A percentile compares a stretch with the other conserved stretches of the same genome.
phyloP scores from a whole-genome alignment of 805 yeast genomes.

The Yamadazyma phyllophila region DNA sequence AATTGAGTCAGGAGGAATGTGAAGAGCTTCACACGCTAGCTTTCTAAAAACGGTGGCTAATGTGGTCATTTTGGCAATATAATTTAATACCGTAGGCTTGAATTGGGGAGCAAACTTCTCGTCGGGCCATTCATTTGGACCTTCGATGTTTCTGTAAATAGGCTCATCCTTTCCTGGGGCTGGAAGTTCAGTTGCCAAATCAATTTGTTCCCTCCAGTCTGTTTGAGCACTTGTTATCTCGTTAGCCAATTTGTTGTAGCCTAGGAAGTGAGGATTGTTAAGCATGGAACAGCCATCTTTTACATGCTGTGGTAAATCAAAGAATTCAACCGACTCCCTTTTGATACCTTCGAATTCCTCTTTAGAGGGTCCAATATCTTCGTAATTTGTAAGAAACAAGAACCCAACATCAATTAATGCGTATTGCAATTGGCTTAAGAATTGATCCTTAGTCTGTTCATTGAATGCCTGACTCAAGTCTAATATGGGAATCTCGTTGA shows the following conservation, averaged over 20 bases:
- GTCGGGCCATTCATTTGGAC: conserved; percentile 58
- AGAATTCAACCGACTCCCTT: conserved; percentile 40
- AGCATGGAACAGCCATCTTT: conserved; percentile 51
- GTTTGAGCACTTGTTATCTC: conserved; percentile 53
- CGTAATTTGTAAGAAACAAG: conserved; percentile 43
- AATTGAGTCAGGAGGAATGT: conserved; percentile 43
- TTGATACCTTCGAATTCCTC: conserved; percentile 36
- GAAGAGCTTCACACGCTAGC: conserved; percentile 57
- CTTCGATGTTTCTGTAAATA: conserved; percentile 49
- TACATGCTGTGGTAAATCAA: conserved; percentile 45
- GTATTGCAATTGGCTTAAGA: conserved; percentile 38
- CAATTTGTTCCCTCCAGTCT: conserved; percentile 64
- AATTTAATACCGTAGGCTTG: conserved; percentile 37
- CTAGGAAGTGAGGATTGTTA: conserved; percentile 57
- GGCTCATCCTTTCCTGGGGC: conserved; percentile 40
- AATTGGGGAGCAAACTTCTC: conserved; percentile 41
- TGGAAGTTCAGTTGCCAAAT: conserved; percentile 52
- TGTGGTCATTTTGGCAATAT: conserved; percentile 45
- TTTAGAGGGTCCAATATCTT: conserved; percentile 39
- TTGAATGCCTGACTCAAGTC: conserved; percentile 39
- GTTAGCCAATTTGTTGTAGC: conserved; percentile 55
- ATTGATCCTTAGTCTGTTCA: conserved; percentile 39
- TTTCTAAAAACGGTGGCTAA: conserved; percentile 42
- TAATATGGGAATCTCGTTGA: conserved; percentile 41
- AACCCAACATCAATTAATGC: conserved; percentile 60